A percentile compares a stretch with the other conserved stretches of the same genome.
These are phyloP conservation scores for Hymenoscyphus fructigenus DNA, from an alignment of 2,329 filamentous ascomycete species.

Conservation along the genomic window DNA sequence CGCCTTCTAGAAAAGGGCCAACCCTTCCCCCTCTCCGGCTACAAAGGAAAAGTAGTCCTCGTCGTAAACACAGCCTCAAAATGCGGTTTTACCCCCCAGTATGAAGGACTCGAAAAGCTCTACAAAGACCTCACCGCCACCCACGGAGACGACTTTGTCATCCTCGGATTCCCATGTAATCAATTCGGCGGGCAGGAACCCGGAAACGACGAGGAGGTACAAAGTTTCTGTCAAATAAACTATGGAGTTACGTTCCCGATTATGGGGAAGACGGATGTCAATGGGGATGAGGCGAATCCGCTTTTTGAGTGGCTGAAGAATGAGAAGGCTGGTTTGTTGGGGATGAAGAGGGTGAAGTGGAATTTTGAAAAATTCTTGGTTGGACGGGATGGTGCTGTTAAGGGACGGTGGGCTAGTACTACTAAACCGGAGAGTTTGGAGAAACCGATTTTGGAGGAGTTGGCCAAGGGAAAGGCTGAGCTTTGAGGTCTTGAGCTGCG, in stretches of 20 bases:
- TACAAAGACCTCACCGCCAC: constrained; percentile 74
- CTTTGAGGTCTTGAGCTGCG: not conserved
- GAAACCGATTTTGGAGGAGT: constrained; percentile 70
- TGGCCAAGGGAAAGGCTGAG: constrained; percentile 18
- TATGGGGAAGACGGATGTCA: constrained; percentile 88
- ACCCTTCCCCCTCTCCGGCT: constrained; percentile 66
- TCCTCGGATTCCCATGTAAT: constrained; percentile 98
- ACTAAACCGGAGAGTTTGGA: constrained; percentile 83
- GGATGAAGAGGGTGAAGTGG: constrained; percentile 93
- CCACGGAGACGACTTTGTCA: constrained; percentile 68
- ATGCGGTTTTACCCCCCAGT: constrained; percentile 98
- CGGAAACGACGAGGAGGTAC: constrained; percentile 70
- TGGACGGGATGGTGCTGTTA: constrained; percentile 80
- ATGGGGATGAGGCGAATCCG: constrained; percentile 77
- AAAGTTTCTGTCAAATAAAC: constrained; percentile 86
- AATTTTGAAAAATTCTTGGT: constrained; percentile 99
- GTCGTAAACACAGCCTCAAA: constrained; percentile 98
- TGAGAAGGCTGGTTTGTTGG: constrained; percentile 78
- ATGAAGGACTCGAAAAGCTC: constrained; percentile 83
- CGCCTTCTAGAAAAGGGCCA: constrained; percentile 66
- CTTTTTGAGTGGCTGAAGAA: constrained; percentile 75
- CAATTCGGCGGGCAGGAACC: constrained; percentile 94
- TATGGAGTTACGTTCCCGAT: constrained; percentile 48
- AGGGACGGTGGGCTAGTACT: constrained; percentile 81
- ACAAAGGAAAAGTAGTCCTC: constrained; percentile 90